Evolutionary conservation across 352 stramenopile species (phyloP).

Genomic region (Bremia lactucae): DNA sequence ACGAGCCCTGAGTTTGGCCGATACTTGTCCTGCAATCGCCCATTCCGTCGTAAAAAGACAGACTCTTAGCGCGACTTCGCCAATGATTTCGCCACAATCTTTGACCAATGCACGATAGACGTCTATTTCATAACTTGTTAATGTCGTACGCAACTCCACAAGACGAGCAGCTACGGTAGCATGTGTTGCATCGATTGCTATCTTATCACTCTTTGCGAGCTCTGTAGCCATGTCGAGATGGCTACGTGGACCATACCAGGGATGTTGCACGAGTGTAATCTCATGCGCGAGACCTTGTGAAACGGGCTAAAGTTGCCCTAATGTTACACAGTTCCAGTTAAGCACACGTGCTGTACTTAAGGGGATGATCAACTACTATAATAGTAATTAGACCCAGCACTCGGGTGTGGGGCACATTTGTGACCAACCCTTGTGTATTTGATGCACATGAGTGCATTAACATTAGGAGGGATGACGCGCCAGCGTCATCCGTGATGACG

Average conservation of each 20-base stretch:
- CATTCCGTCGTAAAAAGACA: slow-evolving; percentile 41
- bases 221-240: slow-evolving; percentile 19
- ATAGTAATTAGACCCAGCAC: no score
- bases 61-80: slow-evolving; percentile 30
- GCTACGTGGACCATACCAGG: slow-evolving; percentile 39
- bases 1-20: slow-evolving; percentile 21
- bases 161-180: slow-evolving; percentile 22
- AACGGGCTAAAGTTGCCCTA: no score
- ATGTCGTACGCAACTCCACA: slow-evolving; percentile 23
- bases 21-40: slow-evolving; percentile 38
- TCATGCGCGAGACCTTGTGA: slow-evolving; percentile 33
- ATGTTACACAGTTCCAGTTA: no score
- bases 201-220: slow-evolving; percentile 30
- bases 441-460: no score
- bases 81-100: slow-evolving; percentile 59
- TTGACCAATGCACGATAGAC: slow-evolving; percentile 40
- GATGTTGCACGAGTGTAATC: slow-evolving; percentile 35
- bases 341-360: no score
- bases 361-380: no score
- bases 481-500: no score
- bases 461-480: no score
- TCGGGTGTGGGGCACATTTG: no score
- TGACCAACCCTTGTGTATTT: no score
- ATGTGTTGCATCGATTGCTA: slow-evolving; percentile 23
- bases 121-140: slow-evolving; percentile 47